Percentiles rank a stretch among this genome's conserved stretches.
Evolutionary conservation across 2,329 filamentous ascomycete species (phyloP).

Genomic region (Colletotrichum melonis): DNA sequence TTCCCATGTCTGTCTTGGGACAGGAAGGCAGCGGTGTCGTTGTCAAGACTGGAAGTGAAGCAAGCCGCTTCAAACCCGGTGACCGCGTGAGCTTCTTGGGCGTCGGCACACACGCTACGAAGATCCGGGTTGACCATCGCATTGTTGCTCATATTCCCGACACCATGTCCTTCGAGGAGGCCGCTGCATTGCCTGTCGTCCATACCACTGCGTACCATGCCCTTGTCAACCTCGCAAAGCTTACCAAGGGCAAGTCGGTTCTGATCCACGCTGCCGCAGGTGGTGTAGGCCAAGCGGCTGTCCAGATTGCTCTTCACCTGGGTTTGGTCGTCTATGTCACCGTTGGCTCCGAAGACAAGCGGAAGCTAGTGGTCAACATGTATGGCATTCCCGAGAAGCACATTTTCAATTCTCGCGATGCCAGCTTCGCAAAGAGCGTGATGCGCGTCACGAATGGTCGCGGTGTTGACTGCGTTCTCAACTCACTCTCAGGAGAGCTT

Average conservation of each 20-base stretch:
- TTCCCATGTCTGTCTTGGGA: slow-evolving; percentile 38
- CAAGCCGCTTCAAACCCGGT: slow-evolving; percentile 22
- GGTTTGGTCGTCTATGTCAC: slow-evolving; percentile 49
- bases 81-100: slow-evolving; percentile 34
- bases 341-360: slow-evolving; percentile 45
- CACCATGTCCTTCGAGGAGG: slow-evolving; percentile 47
- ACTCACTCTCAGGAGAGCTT: slow-evolving; percentile 49
- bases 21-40: slow-evolving; percentile 43
- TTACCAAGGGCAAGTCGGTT: slow-evolving; percentile 39
- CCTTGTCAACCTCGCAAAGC: slow-evolving; percentile 43
- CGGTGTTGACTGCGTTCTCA: slow-evolving; percentile 48
- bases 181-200: slow-evolving; percentile 43
- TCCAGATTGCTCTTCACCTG: slow-evolving; percentile 41
- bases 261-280: slow-evolving; percentile 44
- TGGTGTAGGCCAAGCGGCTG: slow-evolving; percentile 42
- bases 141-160: slow-evolving; percentile 46
- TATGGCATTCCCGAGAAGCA: slow-evolving; percentile 41
- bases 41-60: slow-evolving; percentile 35
- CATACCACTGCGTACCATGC: slow-evolving; percentile 47
- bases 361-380: slow-evolving; percentile 38
- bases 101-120: background rate
- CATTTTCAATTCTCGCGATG: slow-evolving; percentile 45
- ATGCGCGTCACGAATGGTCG: slow-evolving; percentile 37
- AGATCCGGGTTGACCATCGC: background rate
- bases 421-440: slow-evolving; percentile 42